phyloP scores from a whole-genome alignment of 805 yeast genomes.

The Pichia californica region DNA sequence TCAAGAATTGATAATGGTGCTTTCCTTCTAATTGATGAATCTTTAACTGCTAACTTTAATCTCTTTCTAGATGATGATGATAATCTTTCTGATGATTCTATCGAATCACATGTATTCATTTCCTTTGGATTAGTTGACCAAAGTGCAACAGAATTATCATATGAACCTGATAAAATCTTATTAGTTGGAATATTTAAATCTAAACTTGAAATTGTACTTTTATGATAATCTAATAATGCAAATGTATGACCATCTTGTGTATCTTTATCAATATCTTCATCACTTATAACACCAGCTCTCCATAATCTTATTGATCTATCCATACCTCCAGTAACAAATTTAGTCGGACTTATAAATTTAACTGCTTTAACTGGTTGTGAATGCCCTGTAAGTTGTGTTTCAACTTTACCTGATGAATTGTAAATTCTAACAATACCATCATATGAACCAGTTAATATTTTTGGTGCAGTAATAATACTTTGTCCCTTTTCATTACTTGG shows the following conservation, averaged over 20 bases:
- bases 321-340: slow-evolving; percentile 79
- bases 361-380: slow-evolving; percentile 81
- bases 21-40: slow-evolving; percentile 69
- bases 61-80: slow-evolving; percentile 86
- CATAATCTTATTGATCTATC: slow-evolving; percentile 87
- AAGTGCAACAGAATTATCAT: slow-evolving; percentile 71
- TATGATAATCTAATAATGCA: slow-evolving; percentile 87
- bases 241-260: slow-evolving; percentile 57
- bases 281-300: slow-evolving; percentile 50
- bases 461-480: slow-evolving; percentile 35
- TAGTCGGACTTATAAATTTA: slow-evolving; percentile 66
- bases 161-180: slow-evolving; percentile 76
- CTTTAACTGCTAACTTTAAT: slow-evolving; percentile 72
- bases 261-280: slow-evolving; percentile 41
- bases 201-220: slow-evolving; percentile 74
- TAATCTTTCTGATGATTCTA: slow-evolving; percentile 31
- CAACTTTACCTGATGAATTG: slow-evolving; percentile 73
- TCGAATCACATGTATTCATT: slow-evolving; percentile 54
- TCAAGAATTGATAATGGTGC: slow-evolving; percentile 75
- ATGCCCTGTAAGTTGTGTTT: slow-evolving; percentile 80
- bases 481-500: slow-evolving; percentile 27
- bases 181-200: slow-evolving; percentile 49
- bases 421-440: slow-evolving; percentile 88
- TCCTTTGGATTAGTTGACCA: slow-evolving; percentile 89
- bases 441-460: slow-evolving; percentile 81